phyloP scores from a whole-genome alignment of 768 basidiomycete species.

The Tephrocybe sp. region DNA sequence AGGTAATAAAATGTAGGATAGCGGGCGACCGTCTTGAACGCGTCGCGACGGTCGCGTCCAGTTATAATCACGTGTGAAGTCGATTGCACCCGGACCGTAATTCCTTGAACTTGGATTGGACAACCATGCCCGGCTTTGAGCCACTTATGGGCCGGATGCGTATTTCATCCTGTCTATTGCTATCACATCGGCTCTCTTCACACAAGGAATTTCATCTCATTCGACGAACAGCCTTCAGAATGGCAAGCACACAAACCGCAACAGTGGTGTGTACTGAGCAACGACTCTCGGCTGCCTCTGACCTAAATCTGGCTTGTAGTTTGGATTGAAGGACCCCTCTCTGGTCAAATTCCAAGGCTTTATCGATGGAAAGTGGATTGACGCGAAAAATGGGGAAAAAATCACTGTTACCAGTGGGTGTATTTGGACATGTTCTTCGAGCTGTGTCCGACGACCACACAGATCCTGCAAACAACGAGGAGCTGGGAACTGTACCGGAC shows the following conservation, averaged over 20 bases:
- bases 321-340: conserved; percentile 73
- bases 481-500: conserved; percentile 84
- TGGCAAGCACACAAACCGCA: conserved; percentile 57
- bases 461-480: conserved; percentile 89
- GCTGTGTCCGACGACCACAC: neutral
- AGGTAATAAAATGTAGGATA: neutral
- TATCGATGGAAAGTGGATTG: conserved; percentile 85
- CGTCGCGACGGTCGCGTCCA: conserved; percentile 1
- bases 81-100: conserved; percentile 1
- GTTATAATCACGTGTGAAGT: conserved; percentile 6
- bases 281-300: neutral
- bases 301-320: conserved; percentile 34
- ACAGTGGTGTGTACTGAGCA: conserved; percentile 25
- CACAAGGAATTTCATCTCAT: conserved; percentile 19
- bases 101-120: conserved; percentile 2
- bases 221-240: conserved; percentile 32
- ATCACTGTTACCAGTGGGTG: conserved; percentile 76
- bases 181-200: conserved; percentile 25
- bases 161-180: conserved; percentile 19
- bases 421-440: neutral
- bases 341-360: conserved; percentile 74
- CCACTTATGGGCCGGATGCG: conserved; percentile 16
- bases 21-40: neutral
- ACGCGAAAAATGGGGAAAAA: conserved; percentile 68
- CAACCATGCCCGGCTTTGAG: conserved; percentile 9